A percentile compares a stretch with the other conserved stretches of the same genome.
phyloP scores from a whole-genome alignment of 768 basidiomycete genomes.

The Tephrocybe rancida region DNA sequence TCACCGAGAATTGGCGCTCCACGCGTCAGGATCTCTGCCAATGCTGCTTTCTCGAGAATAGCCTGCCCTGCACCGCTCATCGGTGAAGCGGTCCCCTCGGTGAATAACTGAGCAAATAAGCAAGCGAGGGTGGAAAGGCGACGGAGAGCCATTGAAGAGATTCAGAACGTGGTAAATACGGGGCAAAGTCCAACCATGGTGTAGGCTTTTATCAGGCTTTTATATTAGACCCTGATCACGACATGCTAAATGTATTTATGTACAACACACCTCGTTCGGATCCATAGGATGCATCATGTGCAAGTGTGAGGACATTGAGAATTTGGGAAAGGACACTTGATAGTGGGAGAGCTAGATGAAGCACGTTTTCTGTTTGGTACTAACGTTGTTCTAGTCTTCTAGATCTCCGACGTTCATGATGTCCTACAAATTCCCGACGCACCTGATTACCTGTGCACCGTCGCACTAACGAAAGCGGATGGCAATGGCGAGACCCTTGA shows the following conservation, averaged over 20 bases:
- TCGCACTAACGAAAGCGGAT: no score
- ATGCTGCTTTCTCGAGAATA: constrained; percentile 24
- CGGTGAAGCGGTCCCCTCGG: not conserved
- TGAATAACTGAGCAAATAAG: not conserved
- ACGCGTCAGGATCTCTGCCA: constrained; percentile 29
- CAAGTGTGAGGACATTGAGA: no score
- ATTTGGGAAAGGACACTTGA: not conserved
- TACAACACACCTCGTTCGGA: no score
- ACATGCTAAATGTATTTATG: no score
- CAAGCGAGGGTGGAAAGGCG: not conserved
- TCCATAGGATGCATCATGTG: no score
- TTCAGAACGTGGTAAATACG: not conserved
- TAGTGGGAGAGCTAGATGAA: not conserved
- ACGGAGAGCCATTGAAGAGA: not conserved
- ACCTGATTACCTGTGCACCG: no score
- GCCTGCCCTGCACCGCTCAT: constrained; percentile 5
- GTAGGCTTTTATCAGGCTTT: no score
- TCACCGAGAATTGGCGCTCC: constrained; percentile 35
- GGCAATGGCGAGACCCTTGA: no score
- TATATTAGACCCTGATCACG: no score
- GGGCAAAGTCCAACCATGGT: no score
- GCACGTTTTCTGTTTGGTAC: not conserved
- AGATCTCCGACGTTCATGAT: no score
- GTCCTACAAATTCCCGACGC: no score
- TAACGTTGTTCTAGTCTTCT: not conserved